Percentiles rank a stretch among this genome's conserved stretches.
phyloP scores from a whole-genome alignment of 352 stramenopile genomes.

The Pythium plurisporium region DNA sequence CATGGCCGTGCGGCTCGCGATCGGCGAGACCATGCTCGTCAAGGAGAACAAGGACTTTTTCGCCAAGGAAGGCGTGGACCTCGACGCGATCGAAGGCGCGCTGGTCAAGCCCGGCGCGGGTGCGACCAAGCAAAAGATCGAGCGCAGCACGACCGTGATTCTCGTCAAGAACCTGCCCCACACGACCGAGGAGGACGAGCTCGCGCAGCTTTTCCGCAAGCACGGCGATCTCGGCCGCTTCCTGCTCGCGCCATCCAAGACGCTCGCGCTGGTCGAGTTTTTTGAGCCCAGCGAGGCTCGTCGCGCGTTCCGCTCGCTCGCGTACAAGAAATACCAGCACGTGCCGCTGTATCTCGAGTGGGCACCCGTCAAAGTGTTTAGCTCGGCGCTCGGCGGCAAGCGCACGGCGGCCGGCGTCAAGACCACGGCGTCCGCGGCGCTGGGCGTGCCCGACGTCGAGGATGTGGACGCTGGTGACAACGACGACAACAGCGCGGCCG shows the following conservation, averaged over 20 bases:
- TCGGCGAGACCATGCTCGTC: slow-evolving; percentile 97
- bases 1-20: slow-evolving; percentile 96
- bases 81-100: slow-evolving; percentile 90
- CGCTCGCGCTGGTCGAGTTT: slow-evolving; percentile 96
- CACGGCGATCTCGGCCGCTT: slow-evolving; percentile 86
- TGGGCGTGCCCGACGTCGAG: slow-evolving; percentile 47
- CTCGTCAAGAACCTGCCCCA: slow-evolving; percentile 98
- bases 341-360: slow-evolving; percentile 99
- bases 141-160: slow-evolving; percentile 93
- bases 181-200: slow-evolving; percentile 90
- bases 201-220: slow-evolving; percentile 94
- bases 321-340: slow-evolving; percentile 98
- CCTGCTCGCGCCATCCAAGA: slow-evolving; percentile 91
- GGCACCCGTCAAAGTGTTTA: slow-evolving; percentile 90
- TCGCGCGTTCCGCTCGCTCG: slow-evolving; percentile 94
- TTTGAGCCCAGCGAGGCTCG: slow-evolving; percentile 92
- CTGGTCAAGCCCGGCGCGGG: slow-evolving; percentile 50
- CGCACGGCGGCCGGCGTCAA: slow-evolving; percentile 39
- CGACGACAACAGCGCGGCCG: slow-evolving; percentile 12
- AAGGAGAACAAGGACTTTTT: slow-evolving; percentile 99
- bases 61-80: slow-evolving; percentile 90
- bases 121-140: slow-evolving; percentile 51
- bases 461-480: slow-evolving; percentile 46
- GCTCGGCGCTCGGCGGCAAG: slow-evolving; percentile 17
- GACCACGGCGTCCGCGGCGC: slow-evolving; percentile 26